These are phyloP conservation scores for Epichloe typhina DNA, from an alignment of 2,329 filamentous ascomycete genomes.

Conservation along the genomic window DNA sequence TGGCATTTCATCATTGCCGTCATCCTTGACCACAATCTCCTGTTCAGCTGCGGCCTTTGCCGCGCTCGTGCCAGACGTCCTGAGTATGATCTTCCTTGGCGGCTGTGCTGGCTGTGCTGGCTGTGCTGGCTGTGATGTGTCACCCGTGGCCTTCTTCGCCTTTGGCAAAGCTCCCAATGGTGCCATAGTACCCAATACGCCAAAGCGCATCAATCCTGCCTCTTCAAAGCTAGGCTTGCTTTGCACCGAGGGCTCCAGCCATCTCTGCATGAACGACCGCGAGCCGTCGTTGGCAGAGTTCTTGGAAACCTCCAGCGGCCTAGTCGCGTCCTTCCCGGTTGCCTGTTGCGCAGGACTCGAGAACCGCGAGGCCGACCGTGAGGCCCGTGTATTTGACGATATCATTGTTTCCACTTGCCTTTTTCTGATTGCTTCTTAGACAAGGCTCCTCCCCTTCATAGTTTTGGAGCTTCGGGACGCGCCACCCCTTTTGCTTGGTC, in stretches of 20 bases:
- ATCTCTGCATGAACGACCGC: slow-evolving; percentile 39
- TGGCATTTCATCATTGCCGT: slow-evolving; percentile 12
- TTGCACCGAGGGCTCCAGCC: slow-evolving; percentile 46
- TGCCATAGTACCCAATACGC: slow-evolving; percentile 73
- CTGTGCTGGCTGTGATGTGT: slow-evolving; percentile 16
- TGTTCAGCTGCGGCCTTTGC: slow-evolving; percentile 13
- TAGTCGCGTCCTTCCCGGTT: slow-evolving; percentile 13
- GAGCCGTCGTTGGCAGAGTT: slow-evolving; percentile 24
- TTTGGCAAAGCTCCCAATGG: slow-evolving; percentile 64
- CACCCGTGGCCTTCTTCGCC: slow-evolving; percentile 26
- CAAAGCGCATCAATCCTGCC: slow-evolving; percentile 56
- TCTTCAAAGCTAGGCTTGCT: slow-evolving; percentile 65
- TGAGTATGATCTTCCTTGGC: slow-evolving; percentile 33
- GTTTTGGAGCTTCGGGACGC: neutral
- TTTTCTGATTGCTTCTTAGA: neutral
- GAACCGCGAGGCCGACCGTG: slow-evolving; percentile 36
- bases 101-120: slow-evolving; percentile 6
- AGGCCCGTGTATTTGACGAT: slow-evolving; percentile 32
- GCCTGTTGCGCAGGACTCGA: slow-evolving; percentile 36
- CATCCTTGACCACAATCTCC: slow-evolving; percentile 7
- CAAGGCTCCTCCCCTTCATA: neutral
- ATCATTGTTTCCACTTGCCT: slow-evolving; percentile 17
- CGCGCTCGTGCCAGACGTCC: slow-evolving; percentile 21
- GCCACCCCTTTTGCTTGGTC: slow-evolving; percentile 6
- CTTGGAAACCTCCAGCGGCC: slow-evolving; percentile 25